Evolutionary conservation across 768 basidiomycete genomes (phyloP).

Genomic region (Psilocybe sp.): DNA sequence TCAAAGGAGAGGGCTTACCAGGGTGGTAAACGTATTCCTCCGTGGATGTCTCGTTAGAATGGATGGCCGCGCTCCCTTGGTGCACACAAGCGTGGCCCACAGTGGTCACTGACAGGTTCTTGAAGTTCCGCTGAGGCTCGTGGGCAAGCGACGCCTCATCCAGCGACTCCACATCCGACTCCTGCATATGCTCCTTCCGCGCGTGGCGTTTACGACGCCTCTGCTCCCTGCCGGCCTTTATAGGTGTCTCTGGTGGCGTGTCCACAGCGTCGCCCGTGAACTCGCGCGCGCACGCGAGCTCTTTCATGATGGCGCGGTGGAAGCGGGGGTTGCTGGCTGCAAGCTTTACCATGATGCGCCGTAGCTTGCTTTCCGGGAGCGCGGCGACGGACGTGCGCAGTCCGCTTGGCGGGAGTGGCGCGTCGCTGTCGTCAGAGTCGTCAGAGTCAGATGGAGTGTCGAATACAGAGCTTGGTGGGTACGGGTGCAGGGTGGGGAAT

Average conservation of each 20-base stretch:
- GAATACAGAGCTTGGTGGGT: constrained; percentile 23
- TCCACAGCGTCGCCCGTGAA: constrained; percentile 9
- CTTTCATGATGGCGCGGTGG: constrained; percentile 35
- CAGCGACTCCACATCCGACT: no score
- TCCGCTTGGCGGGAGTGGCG: constrained; percentile 4
- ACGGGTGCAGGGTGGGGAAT: constrained; percentile 5
- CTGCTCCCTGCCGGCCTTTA: constrained; percentile 7
- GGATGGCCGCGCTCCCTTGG: background rate
- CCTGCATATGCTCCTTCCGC: no score
- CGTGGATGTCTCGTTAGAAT: background rate
- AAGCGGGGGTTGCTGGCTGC: constrained; percentile 32
- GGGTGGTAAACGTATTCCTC: constrained; percentile 33
- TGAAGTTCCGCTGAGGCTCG: constrained; percentile 1
- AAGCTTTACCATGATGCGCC: constrained; percentile 35
- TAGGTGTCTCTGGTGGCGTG: constrained; percentile 14
- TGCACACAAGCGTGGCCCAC: background rate
- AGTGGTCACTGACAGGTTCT: constrained; percentile 11
- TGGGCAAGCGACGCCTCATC: no score
- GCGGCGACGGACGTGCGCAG: constrained; percentile 35
- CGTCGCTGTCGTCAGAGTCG: constrained; percentile 18
- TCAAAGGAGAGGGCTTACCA: constrained; percentile 24
- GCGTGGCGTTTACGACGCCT: constrained; percentile 7
- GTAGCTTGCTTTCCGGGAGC: constrained; percentile 34
- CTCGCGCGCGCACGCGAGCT: constrained; percentile 23
- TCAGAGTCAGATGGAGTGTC: constrained; percentile 16